Conservation (phyloP, 1,139 yeast genomes). For the Lodderomyces oxycetoniae region DNA sequence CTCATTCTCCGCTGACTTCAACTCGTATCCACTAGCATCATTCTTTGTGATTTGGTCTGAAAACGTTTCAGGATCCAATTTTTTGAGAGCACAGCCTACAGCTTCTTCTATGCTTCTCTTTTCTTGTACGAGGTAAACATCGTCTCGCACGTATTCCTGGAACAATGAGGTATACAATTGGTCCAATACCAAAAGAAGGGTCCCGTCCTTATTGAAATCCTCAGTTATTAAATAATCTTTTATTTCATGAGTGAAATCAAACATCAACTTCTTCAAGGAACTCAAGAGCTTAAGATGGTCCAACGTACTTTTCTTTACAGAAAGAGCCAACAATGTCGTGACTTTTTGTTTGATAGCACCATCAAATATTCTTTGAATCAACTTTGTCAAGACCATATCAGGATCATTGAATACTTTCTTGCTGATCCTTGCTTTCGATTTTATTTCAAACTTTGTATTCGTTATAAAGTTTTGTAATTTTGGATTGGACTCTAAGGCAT, state of each 20-base stretch:
- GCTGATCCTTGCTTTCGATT: slow-evolving; percentile 70
- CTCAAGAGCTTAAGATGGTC: slow-evolving; percentile 79
- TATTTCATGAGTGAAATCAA: slow-evolving; percentile 62
- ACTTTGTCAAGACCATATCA: slow-evolving; percentile 59
- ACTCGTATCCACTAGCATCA: slow-evolving; percentile 7
- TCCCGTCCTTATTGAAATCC: slow-evolving; percentile 40
- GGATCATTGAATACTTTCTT: slow-evolving; percentile 68
- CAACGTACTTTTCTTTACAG: slow-evolving; percentile 60
- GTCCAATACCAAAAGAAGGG: slow-evolving; percentile 57
- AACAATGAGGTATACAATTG: slow-evolving; percentile 71
- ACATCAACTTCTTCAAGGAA: slow-evolving; percentile 54
- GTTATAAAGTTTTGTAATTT: slow-evolving; percentile 29
- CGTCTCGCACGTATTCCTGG: slow-evolving; percentile 63
- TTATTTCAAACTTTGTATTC: slow-evolving; percentile 41
- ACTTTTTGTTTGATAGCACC: slow-evolving; percentile 70
- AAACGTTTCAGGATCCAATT: slow-evolving; percentile 36
- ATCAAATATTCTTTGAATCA: slow-evolving; percentile 73
- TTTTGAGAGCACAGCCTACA: slow-evolving; percentile 46
- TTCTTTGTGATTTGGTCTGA: slow-evolving; percentile 47
- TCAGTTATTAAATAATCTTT: slow-evolving; percentile 53
- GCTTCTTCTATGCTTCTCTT: slow-evolving; percentile 65
- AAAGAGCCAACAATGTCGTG: slow-evolving; percentile 56
- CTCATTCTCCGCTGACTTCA: slow-evolving; percentile 38
- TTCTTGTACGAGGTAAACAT: slow-evolving; percentile 68
- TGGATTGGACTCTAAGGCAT: slow-evolving; percentile 36